Evolutionary conservation across 1,284 basidiomycete species (phyloP), one percentile per base, ranked within the genome.

Genomic region (Nidula niveotomentosa): DNA sequence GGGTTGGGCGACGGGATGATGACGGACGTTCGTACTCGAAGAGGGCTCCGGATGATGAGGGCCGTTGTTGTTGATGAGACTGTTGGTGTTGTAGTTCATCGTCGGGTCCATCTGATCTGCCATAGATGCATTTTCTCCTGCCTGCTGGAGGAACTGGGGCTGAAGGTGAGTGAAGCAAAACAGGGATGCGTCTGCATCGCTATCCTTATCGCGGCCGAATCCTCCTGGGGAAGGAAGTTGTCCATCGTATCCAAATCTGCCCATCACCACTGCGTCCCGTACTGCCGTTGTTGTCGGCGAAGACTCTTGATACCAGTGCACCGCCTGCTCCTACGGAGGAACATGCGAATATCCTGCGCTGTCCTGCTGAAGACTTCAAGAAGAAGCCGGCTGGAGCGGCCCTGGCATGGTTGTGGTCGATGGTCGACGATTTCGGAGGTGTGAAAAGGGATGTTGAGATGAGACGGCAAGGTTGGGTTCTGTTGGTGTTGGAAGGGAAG

Each of bases 1-100:
- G 45, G 8, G 13, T 8, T 47, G 45, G 45, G 17, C 86, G 68
- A 85, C 71, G 36, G 72, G 63, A 6, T 66, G 37, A 39, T 8
- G n/a, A 9, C 37, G 37, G 37, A n/a, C n/a, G n/a, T n/a, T n/a
- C n/a, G n/a, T n/a, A n/a, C n/a, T n/a, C n/a, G n/a, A n/a, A n/a
- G n/a, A n/a, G 37, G 37, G 37, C 9, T 8, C n/a, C 9, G 37
- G n/a, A 39, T 8, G n/a, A 39, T 8, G n/a, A 39, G 8, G 37
- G 37, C 9, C n/a, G 9, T 8, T 39, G 9, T 8, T 39, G n/a
- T 39, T 39, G 37, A 8, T 39, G 37, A 9, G 8, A n/a, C n/a
- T 39, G 37, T 39, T 39, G 37, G n/a, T 8, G 37, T 39, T 39
- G 37, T 39, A n/a, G n/a, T n/a, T n/a, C n/a, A n/a, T n/a, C n/a